These are phyloP conservation scores for Backusella morwellensis DNA, from an alignment of 192 early-diverging fungal genomes.

Conservation along the genomic window DNA sequence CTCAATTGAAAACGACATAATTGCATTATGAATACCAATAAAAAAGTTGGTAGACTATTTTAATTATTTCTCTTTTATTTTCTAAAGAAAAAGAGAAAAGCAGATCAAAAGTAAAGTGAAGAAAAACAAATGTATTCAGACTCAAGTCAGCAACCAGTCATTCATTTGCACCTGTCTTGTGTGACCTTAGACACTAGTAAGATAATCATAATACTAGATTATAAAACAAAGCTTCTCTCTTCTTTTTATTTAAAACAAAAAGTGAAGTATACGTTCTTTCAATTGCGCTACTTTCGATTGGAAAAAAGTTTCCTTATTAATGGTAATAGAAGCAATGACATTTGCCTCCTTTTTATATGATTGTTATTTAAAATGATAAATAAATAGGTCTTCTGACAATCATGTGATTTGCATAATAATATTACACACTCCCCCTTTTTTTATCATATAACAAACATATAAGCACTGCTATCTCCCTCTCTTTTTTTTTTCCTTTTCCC, in stretches of 20 bases:
- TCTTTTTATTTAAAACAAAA: not conserved
- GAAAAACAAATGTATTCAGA: not conserved
- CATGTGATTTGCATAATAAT: conserved; percentile 1
- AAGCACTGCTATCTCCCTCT: not conserved
- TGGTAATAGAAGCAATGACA: not conserved
- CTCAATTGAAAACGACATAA: not conserved
- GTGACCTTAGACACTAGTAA: not conserved
- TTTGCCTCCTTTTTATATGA: not conserved
- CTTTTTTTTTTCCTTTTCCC: not conserved
- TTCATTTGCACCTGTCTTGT: not conserved
- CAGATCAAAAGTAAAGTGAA: not conserved
- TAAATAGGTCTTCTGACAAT: not conserved
- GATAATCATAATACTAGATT: not conserved
- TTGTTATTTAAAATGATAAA: not conserved
- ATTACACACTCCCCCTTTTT: conserved; percentile 1
- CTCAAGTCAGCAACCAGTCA: conserved; percentile 3
- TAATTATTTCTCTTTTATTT: not conserved
- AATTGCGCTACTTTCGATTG: not conserved
- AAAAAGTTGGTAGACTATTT: not conserved
- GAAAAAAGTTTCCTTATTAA: not conserved
- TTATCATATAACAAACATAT: not conserved
- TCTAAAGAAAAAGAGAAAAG: not conserved
- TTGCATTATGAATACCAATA: not conserved
- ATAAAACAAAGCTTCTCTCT: not conserved
- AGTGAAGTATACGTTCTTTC: not conserved